Evolutionary conservation across 495 filamentous ascomycete species (phyloP), one percentile per base, ranked within the genome.

Genomic region (Aspergillus carlsbadensis): DNA sequence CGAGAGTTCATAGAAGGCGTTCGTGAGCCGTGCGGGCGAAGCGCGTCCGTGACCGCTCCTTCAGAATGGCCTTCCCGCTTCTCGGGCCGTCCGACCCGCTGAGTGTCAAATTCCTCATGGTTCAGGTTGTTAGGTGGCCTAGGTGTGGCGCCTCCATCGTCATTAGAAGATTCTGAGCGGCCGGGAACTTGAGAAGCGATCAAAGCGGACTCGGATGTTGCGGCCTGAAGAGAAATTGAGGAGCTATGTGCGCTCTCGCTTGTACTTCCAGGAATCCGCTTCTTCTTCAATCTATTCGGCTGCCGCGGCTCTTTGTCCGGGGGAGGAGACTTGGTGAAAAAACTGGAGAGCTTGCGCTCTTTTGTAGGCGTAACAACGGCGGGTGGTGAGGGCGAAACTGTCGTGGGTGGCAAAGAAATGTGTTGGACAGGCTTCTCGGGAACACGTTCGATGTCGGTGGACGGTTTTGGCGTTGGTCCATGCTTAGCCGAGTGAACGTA

Each of bases 211-310:
- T 74, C 68, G 31, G 65, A 70, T 45, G 67, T 65, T 49, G 65
- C 59, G 61, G 72, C 51, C 29, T 82, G 77, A 14, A 97, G 72
- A 3, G 91, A 96, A 1, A 86, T 80, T 6, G 84, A 85, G 6
- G 92, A 97, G 56, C 90, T 94, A 56, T 96, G 89, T 1, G 92
- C 91, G 61, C 91, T 95, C 26, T 81, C 84, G 59, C 89, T 90
- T 15, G 84, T 77, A 62, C 87, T 89, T 15, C 85, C 84, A 2
- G 86, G 84, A 24, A 88, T 75, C 36, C 87, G 81, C 72, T 88
- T 92, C 72, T 97, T 97, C 65, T 81, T 85, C 58, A 97, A 70
- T 69, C 93, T 93, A 58, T 95, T 96, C 2, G 90, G 88, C 64
- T 86, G 85, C 42, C 88, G 79, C 13, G 42, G 44, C 11, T 81